Percentiles rank a stretch among this genome's conserved stretches.
phyloP scores from a whole-genome alignment of 202 grass and related monocot species.

The Cymbopogon flexuosus region DNA sequence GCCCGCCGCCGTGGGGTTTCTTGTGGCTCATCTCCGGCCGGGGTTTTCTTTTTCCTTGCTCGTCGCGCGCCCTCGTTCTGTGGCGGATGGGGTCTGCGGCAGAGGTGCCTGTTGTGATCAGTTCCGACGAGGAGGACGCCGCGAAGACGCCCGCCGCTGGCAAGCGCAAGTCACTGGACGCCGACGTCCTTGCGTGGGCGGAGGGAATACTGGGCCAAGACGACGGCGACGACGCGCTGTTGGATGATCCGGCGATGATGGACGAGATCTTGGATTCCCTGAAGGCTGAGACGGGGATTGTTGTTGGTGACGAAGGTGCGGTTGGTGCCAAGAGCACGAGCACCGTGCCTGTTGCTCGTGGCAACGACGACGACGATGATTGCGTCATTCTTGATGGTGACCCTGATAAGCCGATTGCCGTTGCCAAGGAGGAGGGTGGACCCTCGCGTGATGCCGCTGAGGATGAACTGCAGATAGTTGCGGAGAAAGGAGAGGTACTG shows the following conservation, averaged over 20 bases:
- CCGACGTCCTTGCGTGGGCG: not conserved
- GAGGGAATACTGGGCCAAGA: not conserved
- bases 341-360: not conserved
- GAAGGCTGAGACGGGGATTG: not conserved
- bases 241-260: not conserved
- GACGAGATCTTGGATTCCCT: not conserved
- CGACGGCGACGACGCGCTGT: not conserved
- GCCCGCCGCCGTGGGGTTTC: not conserved
- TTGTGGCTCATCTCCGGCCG: not conserved
- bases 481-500: conserved; percentile 72
- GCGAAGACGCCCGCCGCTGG: not conserved
- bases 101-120: conserved; percentile 16
- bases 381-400: conserved; percentile 61
- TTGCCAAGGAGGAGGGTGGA: conserved; percentile 24
- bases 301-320: not conserved
- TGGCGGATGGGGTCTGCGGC: conserved; percentile 11
- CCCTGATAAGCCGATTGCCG: conserved; percentile 40
- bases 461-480: conserved; percentile 63
- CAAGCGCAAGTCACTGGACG: not conserved
- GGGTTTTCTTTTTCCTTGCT: not conserved
- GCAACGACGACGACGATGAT: conserved; percentile 36
- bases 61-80: not conserved
- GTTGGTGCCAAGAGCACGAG: not conserved
- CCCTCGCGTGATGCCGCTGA: conserved; percentile 21
- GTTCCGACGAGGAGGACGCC: conserved; percentile 37